Percentiles rank a stretch among this genome's conserved stretches.
Evolutionary conservation across 306 rosid genomes (phyloP).

Genomic region (Prunus davidiana): DNA sequence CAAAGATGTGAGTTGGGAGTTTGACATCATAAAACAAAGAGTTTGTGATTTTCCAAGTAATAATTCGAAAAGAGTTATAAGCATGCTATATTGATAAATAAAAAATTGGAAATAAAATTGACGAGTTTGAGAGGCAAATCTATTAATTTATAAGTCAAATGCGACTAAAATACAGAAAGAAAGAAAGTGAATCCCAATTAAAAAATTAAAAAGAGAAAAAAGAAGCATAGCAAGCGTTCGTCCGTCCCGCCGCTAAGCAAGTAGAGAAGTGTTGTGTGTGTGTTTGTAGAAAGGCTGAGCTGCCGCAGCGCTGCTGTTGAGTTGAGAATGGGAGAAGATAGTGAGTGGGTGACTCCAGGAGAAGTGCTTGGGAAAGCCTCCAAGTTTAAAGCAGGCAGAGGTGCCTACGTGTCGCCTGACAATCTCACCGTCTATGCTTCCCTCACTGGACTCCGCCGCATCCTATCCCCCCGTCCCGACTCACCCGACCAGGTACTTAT

Average conservation of each 20-base stretch:
- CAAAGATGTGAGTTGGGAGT: too few species aligned
- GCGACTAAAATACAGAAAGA: background rate
- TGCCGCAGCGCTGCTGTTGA: background rate
- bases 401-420: constrained; percentile 63
- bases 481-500: constrained; percentile 62
- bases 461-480: constrained; percentile 47
- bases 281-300: background rate
- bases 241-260: too few species aligned
- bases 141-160: too few species aligned
- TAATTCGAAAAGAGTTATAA: too few species aligned
- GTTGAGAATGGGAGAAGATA: constrained; percentile 1
- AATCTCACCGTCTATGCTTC: constrained; percentile 72
- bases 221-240: too few species aligned
- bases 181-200: too few species aligned
- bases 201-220: background rate
- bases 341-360: constrained; percentile 68
- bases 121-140: too few species aligned
- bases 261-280: too few species aligned
- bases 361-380: constrained; percentile 60
- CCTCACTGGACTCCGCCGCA: constrained; percentile 69
- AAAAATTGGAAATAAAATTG: too few species aligned
- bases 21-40: too few species aligned
- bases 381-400: constrained; percentile 66
- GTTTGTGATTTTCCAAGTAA: too few species aligned
- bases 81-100: too few species aligned